Percentiles rank a stretch among this genome's conserved stretches.
These are phyloP conservation scores for Vachellia pachyceras DNA, from an alignment of 306 rosid species.

Conservation along the genomic window DNA sequence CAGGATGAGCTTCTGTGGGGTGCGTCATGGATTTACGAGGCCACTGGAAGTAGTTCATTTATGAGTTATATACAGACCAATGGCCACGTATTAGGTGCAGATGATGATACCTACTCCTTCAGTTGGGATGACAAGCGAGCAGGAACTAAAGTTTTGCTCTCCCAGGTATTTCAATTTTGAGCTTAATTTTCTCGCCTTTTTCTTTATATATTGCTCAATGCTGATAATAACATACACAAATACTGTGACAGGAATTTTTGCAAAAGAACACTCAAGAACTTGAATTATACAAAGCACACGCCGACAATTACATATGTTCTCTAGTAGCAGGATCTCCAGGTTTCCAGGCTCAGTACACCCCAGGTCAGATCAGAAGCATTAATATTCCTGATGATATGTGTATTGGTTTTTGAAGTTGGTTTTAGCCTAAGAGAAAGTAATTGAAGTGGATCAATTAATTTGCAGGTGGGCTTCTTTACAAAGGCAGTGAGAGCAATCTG, in stretches of 20 bases:
- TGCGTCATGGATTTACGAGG: slow-evolving; percentile 86
- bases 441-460: background rate
- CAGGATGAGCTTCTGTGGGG: slow-evolving; percentile 99
- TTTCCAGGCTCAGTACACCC: slow-evolving; percentile 76
- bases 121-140: slow-evolving; percentile 96
- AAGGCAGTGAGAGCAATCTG: slow-evolving; percentile 81
- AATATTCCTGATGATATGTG: background rate
- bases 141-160: slow-evolving; percentile 81
- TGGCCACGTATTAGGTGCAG: slow-evolving; percentile 83
- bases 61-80: slow-evolving; percentile 71
- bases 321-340: slow-evolving; percentile 67
- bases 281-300: slow-evolving; percentile 71
- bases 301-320: slow-evolving; percentile 84
- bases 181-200: background rate
- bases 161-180: slow-evolving; percentile 54
- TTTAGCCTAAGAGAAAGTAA: background rate
- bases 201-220: background rate
- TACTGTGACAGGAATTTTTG: slow-evolving; percentile 58
- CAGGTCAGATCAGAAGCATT: slow-evolving; percentile 51
- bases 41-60: slow-evolving; percentile 61
- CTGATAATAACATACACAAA: background rate
- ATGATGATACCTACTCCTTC: slow-evolving; percentile 72
- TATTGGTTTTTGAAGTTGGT: background rate
- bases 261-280: slow-evolving; percentile 60
- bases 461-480: slow-evolving; percentile 76